Conservation (phyloP, 2,329 filamentous ascomycete species). For the Coleophoma crateriformis region DNA sequence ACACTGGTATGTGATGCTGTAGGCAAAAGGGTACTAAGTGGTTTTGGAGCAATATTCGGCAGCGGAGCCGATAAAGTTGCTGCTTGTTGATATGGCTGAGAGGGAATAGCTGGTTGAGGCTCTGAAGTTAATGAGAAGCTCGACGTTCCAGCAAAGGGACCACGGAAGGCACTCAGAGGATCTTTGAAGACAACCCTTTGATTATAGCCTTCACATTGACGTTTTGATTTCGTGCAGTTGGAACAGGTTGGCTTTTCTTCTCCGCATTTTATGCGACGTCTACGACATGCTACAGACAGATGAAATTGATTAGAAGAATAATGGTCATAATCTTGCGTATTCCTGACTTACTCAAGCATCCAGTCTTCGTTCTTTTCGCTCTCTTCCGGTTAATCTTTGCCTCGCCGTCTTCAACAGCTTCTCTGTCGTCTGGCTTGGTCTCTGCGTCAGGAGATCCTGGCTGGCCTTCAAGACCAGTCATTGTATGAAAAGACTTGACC, state of each 20-base stretch:
- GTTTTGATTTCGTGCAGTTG: conserved; percentile 83
- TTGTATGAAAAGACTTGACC: no score
- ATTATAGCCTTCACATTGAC: conserved; percentile 78
- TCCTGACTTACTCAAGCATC: conserved; percentile 69
- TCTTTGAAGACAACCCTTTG: conserved; percentile 78
- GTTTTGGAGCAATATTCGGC: conserved; percentile 8
- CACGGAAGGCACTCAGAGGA: conserved; percentile 54
- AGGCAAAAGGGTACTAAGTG: not conserved
- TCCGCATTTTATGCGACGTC: conserved; percentile 94
- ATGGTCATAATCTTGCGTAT: not conserved
- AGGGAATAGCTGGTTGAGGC: conserved; percentile 5
- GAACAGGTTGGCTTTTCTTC: conserved; percentile 78
- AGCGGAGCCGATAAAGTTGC: not conserved
- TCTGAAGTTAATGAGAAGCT: conserved; percentile 9
- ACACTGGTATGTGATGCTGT: no score
- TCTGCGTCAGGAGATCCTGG: not conserved
- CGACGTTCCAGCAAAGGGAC: conserved; percentile 18
- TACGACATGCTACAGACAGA: conserved; percentile 68
- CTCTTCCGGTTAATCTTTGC: not conserved
- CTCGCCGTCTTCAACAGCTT: not conserved
- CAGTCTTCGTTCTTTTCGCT: conserved; percentile 72
- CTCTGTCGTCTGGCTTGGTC: not conserved
- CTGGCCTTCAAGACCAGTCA: not conserved
- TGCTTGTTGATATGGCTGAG: conserved; percentile 1
- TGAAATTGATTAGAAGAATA: not conserved